A percentile compares a stretch with the other conserved stretches of the same genome.
Conservation (phyloP, 2,329 filamentous ascomycete genomes). For the Claviceps purpurea region DNA sequence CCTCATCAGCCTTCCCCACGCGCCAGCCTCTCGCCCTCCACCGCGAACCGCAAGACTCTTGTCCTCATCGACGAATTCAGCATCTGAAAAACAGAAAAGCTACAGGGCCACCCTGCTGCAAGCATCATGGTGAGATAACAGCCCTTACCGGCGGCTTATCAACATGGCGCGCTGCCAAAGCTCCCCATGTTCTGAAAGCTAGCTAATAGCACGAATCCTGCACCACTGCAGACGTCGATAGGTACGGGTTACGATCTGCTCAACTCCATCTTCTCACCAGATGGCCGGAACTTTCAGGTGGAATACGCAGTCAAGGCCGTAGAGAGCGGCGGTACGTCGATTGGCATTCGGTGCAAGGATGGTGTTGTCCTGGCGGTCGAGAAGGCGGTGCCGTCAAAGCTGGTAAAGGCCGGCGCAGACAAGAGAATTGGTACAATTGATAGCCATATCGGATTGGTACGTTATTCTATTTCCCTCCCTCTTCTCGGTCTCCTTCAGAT, state of each 20-base stretch:
- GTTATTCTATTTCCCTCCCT: constrained; percentile 19
- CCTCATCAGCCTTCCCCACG: not conserved
- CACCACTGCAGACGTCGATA: constrained; percentile 75
- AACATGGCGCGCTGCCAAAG: not conserved
- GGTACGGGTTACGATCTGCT: constrained; percentile 98
- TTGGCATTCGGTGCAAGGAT: constrained; percentile 95
- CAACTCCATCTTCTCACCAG: constrained; percentile 98
- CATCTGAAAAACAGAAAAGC: not conserved
- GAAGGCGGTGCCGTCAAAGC: constrained; percentile 91
- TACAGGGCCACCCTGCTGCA: constrained; percentile 1
- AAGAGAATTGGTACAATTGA: constrained; percentile 94
- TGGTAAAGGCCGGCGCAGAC: constrained; percentile 89
- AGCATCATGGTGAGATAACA: constrained; percentile 11
- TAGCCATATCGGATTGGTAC: constrained; percentile 82
- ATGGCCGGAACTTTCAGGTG: constrained; percentile 97
- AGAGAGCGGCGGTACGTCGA: constrained; percentile 90
- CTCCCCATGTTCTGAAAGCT: not conserved
- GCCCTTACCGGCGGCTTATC: not conserved
- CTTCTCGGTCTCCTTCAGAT: not conserved
- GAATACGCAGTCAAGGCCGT: constrained; percentile 99
- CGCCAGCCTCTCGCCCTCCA: not conserved
- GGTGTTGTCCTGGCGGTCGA: constrained; percentile 92
- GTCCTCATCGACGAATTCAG: not conserved
- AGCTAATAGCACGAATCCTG: constrained; percentile 1
- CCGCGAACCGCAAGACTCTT: not conserved